Percentiles rank a stretch among this genome's conserved stretches.
Evolutionary conservation across 768 basidiomycete genomes (phyloP).

Genomic region (Hygrocybe punicea): DNA sequence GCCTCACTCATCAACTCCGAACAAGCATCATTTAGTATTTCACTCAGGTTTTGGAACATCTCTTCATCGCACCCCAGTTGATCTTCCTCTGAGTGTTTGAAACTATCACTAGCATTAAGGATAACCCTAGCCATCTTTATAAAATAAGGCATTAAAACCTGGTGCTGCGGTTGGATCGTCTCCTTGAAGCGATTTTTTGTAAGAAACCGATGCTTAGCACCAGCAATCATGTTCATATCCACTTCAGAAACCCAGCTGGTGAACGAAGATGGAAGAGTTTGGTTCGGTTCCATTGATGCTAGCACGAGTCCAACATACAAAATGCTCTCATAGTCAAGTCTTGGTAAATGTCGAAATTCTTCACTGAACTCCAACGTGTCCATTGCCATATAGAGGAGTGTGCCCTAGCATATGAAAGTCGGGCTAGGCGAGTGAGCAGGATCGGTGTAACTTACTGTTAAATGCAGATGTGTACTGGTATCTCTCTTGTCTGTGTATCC

Average conservation of each 20-base stretch:
- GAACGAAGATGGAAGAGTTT: background rate
- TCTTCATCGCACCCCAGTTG: too few relatives aligned
- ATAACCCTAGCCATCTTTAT: background rate
- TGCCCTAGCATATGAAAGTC: background rate
- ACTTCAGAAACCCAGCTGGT: background rate
- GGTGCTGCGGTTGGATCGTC: background rate
- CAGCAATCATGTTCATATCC: background rate
- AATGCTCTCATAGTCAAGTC: background rate
- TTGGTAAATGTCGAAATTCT: background rate
- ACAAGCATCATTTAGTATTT: too few relatives aligned
- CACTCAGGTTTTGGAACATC: too few relatives aligned
- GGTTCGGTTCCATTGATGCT: background rate
- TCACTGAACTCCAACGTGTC: background rate
- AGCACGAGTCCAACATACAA: background rate
- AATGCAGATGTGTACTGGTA: background rate
- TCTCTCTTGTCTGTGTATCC: background rate
- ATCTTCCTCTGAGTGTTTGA: too few relatives aligned
- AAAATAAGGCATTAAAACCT: background rate
- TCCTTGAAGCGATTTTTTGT: background rate
- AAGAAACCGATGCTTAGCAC: background rate
- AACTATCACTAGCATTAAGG: too few relatives aligned
- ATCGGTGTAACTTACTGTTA: background rate
- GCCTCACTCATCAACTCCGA: too few relatives aligned
- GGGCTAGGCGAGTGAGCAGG: background rate
- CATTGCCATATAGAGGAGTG: background rate